Evolutionary conservation across 805 yeast genomes (phyloP).

Genomic region (Saccharomycopsis capsularis): DNA sequence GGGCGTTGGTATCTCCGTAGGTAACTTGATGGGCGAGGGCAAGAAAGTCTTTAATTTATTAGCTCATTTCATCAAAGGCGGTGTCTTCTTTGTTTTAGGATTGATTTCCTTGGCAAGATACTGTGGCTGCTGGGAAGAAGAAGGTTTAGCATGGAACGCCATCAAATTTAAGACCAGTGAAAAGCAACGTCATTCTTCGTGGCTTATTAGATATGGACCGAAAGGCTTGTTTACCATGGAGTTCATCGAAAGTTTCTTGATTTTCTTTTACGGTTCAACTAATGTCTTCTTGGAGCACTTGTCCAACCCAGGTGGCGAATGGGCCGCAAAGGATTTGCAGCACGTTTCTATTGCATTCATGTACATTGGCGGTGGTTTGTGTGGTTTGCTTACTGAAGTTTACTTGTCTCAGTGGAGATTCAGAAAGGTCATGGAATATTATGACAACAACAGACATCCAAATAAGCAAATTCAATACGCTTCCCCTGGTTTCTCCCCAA

Average conservation of each 20-base stretch:
- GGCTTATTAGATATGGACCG: conserved; percentile 25
- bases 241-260: conserved; percentile 68
- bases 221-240: conserved; percentile 68
- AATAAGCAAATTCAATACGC: conserved; percentile 21
- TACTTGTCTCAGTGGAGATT: conserved; percentile 56
- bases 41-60: conserved; percentile 65
- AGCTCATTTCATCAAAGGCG: conserved; percentile 96
- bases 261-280: conserved; percentile 82
- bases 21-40: conserved; percentile 63
- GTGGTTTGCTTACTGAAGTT: conserved; percentile 81
- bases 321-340: conserved; percentile 88
- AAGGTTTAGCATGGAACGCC: conserved; percentile 90
- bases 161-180: conserved; percentile 8
- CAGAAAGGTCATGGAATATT: conserved; percentile 30
- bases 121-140: conserved; percentile 67
- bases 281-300: conserved; percentile 89
- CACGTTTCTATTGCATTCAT: conserved; percentile 87
- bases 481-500: conserved; percentile 74
- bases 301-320: conserved; percentile 66
- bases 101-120: conserved; percentile 76
- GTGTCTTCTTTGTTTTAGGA: conserved; percentile 75
- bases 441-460: conserved; percentile 24
- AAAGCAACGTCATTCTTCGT: conserved; percentile 26
- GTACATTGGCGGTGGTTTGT: conserved; percentile 85
- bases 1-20: conserved; percentile 54